phyloP scores from a whole-genome alignment of 1,284 basidiomycete species.

The Boletus sp. region DNA sequence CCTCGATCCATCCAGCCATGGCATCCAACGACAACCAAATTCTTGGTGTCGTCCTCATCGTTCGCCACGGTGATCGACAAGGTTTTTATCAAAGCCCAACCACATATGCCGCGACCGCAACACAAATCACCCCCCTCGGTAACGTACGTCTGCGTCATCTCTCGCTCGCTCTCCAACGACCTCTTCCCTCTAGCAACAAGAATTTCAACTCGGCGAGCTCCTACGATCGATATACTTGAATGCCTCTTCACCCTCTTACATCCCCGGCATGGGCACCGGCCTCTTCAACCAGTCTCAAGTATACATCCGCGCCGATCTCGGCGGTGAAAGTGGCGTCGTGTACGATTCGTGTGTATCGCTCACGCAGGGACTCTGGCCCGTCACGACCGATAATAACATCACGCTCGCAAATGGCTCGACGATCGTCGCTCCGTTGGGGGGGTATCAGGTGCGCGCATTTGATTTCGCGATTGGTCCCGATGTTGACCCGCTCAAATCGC shows the following conservation, averaged over 20 bases:
- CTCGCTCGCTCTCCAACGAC: not conserved
- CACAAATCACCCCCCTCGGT: constrained; percentile 74
- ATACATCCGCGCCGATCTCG: constrained; percentile 66
- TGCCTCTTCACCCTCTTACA: constrained; percentile 50
- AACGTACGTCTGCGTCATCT: constrained; percentile 42
- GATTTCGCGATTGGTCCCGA: not conserved
- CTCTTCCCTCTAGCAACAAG: constrained; percentile 38
- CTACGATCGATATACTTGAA: constrained; percentile 64
- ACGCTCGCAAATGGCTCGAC: constrained; percentile 69
- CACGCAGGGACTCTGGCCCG: constrained; percentile 71
- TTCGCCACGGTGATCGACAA: constrained; percentile 61
- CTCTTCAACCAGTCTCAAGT: constrained; percentile 41
- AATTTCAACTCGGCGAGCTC: constrained; percentile 62
- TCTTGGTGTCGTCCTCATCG: constrained; percentile 56
- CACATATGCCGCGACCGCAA: constrained; percentile 60
- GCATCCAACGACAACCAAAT: constrained; percentile 26
- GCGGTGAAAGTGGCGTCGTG: constrained; percentile 73
- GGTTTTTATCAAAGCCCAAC: constrained; percentile 64
- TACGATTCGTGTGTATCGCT: constrained; percentile 65
- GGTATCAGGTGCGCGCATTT: constrained; percentile 56
- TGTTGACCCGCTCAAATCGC: not conserved
- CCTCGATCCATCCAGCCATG: constrained; percentile 13
- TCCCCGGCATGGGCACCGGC: constrained; percentile 53
- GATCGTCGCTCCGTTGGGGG: constrained; percentile 63
- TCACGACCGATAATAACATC: constrained; percentile 47